A percentile compares a stretch with the other conserved stretches of the same genome.
These are phyloP conservation scores for Yarrowia sp. DNA, from an alignment of 805 yeast genomes.

Conservation along the genomic window DNA sequence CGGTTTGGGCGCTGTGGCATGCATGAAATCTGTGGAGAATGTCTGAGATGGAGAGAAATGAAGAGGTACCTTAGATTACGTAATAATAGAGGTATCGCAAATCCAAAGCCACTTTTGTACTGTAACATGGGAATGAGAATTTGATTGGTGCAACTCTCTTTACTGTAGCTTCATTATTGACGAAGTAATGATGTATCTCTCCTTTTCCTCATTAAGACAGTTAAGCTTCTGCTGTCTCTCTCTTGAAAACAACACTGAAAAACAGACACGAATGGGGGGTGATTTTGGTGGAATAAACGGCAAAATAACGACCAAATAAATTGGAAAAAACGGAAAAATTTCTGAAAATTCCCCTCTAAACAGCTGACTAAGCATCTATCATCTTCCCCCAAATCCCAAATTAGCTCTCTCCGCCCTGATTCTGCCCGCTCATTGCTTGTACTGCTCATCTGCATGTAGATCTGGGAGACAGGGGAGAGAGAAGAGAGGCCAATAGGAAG, in stretches of 20 bases:
- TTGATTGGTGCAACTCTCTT: neutral
- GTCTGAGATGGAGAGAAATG: neutral
- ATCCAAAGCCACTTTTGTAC: too few relatives aligned
- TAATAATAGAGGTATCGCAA: too few relatives aligned
- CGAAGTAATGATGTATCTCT: too few relatives aligned
- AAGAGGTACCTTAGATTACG: too few relatives aligned
- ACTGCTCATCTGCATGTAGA: constrained; percentile 8
- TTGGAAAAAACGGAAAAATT: neutral
- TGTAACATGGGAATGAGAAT: too few relatives aligned
- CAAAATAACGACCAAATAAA: neutral
- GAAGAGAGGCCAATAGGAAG: too few relatives aligned
- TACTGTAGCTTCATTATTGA: neutral
- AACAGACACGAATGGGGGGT: neutral
- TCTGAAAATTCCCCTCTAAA: neutral
- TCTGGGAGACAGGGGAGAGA: neutral
- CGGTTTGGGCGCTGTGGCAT: constrained; percentile 1
- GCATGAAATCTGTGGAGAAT: constrained; percentile 13
- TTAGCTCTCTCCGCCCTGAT: neutral
- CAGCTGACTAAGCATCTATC: neutral
- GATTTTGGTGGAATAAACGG: too few relatives aligned
- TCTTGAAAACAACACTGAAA: neutral
- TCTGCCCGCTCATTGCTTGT: constrained; percentile 28
- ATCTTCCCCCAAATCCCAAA: neutral
- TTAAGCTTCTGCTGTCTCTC: constrained; percentile 16
- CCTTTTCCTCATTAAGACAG: neutral